Percentiles rank a stretch among this genome's conserved stretches.
Evolutionary conservation across 1,139 yeast genomes (phyloP).

Genomic region (Ashbya aceris): DNA sequence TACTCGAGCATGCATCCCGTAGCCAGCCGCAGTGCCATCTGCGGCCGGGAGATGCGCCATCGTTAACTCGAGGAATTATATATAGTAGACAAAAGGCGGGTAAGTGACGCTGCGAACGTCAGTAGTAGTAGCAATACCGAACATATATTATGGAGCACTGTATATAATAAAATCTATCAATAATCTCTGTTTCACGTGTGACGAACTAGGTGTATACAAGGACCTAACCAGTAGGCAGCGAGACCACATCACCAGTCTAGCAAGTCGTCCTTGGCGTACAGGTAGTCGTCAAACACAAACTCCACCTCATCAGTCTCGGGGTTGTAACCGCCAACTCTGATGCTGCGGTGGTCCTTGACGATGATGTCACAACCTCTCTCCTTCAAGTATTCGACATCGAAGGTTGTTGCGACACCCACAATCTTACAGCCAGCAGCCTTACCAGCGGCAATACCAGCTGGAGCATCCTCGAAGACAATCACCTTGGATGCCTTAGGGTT

Average conservation of each 20-base stretch:
- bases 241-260: conserved; percentile 22
- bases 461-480: conserved; percentile 80
- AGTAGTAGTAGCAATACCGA: no score
- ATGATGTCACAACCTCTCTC: conserved; percentile 75
- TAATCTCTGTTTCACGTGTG: no score
- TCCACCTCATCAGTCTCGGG: conserved; percentile 30
- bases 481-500: conserved; percentile 35
- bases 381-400: conserved; percentile 57
- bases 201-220: no score
- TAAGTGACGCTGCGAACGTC: no score
- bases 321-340: conserved; percentile 34
- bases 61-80: no score
- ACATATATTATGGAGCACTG: no score
- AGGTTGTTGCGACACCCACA: conserved; percentile 77
- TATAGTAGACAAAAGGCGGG: no score
- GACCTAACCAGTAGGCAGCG: no score
- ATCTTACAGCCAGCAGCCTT: conserved; percentile 76
- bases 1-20: conserved; percentile 40
- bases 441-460: conserved; percentile 82
- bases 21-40: no score
- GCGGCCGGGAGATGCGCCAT: no score
- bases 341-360: conserved; percentile 54
- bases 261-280: conserved; percentile 31
- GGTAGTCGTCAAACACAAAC: conserved; percentile 30
- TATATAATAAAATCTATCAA: no score